Conservation (phyloP, 2,329 filamentous ascomycete genomes). For the Aspergillus tanneri region DNA sequence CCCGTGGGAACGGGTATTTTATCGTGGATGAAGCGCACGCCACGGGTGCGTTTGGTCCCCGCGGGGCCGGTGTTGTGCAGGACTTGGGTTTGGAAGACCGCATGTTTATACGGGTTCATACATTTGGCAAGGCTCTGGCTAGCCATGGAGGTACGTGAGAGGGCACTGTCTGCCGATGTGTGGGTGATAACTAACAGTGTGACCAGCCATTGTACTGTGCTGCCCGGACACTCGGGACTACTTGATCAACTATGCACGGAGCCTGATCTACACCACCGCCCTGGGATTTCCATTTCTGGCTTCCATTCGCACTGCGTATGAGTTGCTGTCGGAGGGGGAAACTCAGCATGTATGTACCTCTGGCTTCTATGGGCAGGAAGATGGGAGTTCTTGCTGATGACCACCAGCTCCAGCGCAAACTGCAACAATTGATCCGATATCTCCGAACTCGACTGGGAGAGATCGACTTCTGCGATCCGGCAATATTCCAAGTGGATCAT, state of each 20-base stretch:
- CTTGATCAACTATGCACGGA: constrained; percentile 73
- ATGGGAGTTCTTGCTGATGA: constrained; percentile 1
- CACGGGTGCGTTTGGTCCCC: constrained; percentile 51
- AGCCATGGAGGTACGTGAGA: constrained; percentile 64
- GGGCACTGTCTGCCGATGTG: not conserved
- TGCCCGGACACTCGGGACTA: constrained; percentile 60
- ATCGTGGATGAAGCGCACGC: constrained; percentile 59
- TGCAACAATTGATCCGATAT: constrained; percentile 49
- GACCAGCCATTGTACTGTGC: constrained; percentile 64
- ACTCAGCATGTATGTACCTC: constrained; percentile 46
- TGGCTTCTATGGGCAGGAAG: not conserved
- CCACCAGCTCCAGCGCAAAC: constrained; percentile 41
- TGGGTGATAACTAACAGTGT: constrained; percentile 2
- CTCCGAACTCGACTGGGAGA: constrained; percentile 47
- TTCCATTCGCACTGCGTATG: constrained; percentile 58
- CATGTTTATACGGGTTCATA: constrained; percentile 53
- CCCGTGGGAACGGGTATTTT: constrained; percentile 56
- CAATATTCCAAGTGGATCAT: constrained; percentile 40
- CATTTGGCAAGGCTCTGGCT: constrained; percentile 55
- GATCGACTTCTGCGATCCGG: constrained; percentile 30
- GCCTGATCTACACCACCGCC: constrained; percentile 71
- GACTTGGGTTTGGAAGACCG: constrained; percentile 51
- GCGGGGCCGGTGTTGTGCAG: constrained; percentile 52
- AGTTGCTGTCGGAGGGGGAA: constrained; percentile 53
- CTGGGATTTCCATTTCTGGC: constrained; percentile 62